Conservation (phyloP, 306 rosid genomes). For the Gynostemma pentaphyllum region DNA sequence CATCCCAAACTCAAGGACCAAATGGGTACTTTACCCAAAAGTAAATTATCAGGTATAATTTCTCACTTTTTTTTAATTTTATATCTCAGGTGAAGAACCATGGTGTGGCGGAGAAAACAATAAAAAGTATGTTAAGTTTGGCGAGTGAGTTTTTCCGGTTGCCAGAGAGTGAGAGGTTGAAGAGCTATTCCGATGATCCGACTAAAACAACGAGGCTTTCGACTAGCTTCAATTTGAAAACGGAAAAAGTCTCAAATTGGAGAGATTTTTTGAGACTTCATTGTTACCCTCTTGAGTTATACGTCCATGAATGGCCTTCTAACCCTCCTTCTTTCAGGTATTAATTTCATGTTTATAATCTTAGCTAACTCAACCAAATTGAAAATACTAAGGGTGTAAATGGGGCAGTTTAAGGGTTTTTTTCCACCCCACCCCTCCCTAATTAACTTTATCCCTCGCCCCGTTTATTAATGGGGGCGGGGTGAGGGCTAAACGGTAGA, state of each 20-base stretch:
- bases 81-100: conserved; percentile 43
- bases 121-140: conserved; percentile 2
- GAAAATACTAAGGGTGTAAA: too few relatives aligned
- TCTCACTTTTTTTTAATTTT: too few relatives aligned
- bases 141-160: conserved; percentile 28
- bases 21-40: too few relatives aligned
- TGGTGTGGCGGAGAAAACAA: conserved; percentile 21
- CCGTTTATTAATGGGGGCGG: too few relatives aligned
- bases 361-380: too few relatives aligned
- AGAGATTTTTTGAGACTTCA: conserved; percentile 41
- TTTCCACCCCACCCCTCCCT: too few relatives aligned
- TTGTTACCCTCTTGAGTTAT: conserved; percentile 33
- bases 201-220: conserved; percentile 38
- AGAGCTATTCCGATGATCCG: conserved; percentile 40
- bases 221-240: conserved; percentile 38
- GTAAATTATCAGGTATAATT: too few relatives aligned
- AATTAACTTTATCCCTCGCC: too few relatives aligned
- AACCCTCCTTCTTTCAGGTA: conserved; percentile 38
- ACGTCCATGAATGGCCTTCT: conserved; percentile 35
- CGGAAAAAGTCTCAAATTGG: conserved; percentile 35
- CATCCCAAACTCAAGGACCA: too few relatives aligned
- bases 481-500: too few relatives aligned
- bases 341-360: too few relatives aligned
- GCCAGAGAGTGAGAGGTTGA: conserved; percentile 40
- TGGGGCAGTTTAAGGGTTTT: too few relatives aligned